Percentiles rank a stretch among this genome's conserved stretches.
These are phyloP conservation scores for Cyberlindnera americana DNA, from an alignment of 805 yeast genomes.

Conservation along the genomic window DNA sequence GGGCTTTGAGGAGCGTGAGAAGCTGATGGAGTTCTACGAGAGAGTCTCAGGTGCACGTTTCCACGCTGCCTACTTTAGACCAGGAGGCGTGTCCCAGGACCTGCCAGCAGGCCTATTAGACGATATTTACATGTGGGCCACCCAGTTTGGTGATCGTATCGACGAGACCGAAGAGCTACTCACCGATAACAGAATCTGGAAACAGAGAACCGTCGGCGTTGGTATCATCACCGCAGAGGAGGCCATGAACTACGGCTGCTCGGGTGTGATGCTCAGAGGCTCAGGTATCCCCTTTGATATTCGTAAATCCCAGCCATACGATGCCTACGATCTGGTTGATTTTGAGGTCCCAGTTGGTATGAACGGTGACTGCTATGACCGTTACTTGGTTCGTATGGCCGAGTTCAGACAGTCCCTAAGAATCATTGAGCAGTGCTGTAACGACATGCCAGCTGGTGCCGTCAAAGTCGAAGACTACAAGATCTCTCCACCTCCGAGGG, in stretches of 20 bases:
- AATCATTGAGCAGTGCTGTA: conserved; percentile 85
- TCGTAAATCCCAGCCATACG: conserved; percentile 85
- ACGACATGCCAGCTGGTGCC: conserved; percentile 90
- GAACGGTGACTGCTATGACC: conserved; percentile 89
- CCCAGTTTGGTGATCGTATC: conserved; percentile 89
- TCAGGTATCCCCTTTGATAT: conserved; percentile 86
- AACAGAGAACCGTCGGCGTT: conserved; percentile 76
- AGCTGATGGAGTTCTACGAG: conserved; percentile 89
- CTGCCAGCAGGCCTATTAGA: conserved; percentile 82
- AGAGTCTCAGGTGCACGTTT: conserved; percentile 88
- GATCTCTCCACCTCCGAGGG: conserved; percentile 77
- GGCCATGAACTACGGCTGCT: conserved; percentile 73
- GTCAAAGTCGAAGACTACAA: conserved; percentile 88
- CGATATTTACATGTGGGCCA: conserved; percentile 94
- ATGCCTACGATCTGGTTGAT: conserved; percentile 82
- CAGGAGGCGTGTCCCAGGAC: conserved; percentile 91
- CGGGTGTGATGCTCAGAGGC: conserved; percentile 90
- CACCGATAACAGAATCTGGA: conserved; percentile 91
- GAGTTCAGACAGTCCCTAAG: conserved; percentile 89
- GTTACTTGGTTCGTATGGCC: conserved; percentile 84
- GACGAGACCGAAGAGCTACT: conserved; percentile 88
- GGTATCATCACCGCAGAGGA: conserved; percentile 85
- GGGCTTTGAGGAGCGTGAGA: conserved; percentile 94
- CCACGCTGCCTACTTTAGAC: conserved; percentile 85
- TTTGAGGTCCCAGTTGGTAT: conserved; percentile 84